These are phyloP conservation scores for Sherardia arvensis DNA, from an alignment of 257 asterid species.

Conservation along the genomic window DNA sequence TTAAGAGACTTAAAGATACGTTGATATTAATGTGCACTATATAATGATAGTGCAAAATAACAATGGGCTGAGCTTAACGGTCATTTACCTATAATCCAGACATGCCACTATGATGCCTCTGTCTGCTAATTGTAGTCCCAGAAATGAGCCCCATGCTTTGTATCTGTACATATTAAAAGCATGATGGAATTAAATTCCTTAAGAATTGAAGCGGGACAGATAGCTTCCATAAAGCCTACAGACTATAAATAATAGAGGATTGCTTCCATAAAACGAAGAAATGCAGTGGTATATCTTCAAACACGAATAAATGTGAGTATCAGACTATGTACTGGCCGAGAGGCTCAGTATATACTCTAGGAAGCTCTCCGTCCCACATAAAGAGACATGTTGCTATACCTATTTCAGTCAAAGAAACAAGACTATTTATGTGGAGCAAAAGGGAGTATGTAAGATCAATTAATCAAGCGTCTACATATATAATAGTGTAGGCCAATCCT, in stretches of 20 bases:
- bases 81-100: slow-evolving; percentile 78
- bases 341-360: no score
- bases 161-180: slow-evolving; percentile 41
- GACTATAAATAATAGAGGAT: neutral
- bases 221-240: neutral
- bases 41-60: neutral
- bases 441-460: neutral
- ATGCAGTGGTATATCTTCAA: neutral
- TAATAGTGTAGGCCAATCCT: neutral
- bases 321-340: no score
- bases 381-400: no score
- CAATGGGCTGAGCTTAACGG: neutral
- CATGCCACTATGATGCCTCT: slow-evolving; percentile 93
- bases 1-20: no score
- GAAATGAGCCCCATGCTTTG: slow-evolving; percentile 97
- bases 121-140: slow-evolving; percentile 86
- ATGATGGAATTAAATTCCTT: neutral
- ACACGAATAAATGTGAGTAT: no score
- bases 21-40: no score
- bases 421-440: neutral
- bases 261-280: neutral
- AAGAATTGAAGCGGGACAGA: slow-evolving; percentile 4
- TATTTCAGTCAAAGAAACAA: no score
- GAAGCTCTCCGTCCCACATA: neutral
- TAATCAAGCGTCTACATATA: neutral